These are phyloP conservation scores for Beauveria brongniartii DNA, from an alignment of 2,329 filamentous ascomycete genomes.

Conservation along the genomic window DNA sequence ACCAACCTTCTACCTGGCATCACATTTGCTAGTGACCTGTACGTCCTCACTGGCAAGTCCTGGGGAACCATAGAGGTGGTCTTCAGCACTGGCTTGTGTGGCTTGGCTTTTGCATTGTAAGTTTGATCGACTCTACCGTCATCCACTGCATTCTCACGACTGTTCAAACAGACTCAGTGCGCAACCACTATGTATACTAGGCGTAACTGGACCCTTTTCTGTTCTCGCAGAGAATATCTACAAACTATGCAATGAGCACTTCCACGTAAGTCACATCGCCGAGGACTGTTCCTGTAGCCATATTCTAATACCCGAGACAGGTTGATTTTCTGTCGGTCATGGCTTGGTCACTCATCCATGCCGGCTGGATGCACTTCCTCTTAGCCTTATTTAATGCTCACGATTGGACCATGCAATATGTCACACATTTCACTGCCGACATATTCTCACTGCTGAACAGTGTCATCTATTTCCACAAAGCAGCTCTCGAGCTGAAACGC, in stretches of 20 bases:
- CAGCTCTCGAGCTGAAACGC: conserved; percentile 54
- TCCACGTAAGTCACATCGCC: conserved; percentile 34
- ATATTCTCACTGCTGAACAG: conserved; percentile 60
- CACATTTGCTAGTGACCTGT: conserved; percentile 58
- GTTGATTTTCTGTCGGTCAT: conserved; percentile 58
- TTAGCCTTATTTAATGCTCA: conserved; percentile 60
- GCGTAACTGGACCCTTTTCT: conserved; percentile 60
- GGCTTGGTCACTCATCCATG: conserved; percentile 59
- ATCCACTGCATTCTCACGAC: neutral
- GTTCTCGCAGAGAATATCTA: conserved; percentile 60
- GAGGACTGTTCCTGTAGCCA: neutral
- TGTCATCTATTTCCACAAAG: conserved; percentile 62
- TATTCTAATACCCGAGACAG: conserved; percentile 19
- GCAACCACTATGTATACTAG: conserved; percentile 57
- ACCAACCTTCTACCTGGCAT: conserved; percentile 59
- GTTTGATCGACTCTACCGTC: conserved; percentile 12
- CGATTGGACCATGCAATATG: conserved; percentile 64
- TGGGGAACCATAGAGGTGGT: conserved; percentile 63
- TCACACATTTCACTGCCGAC: conserved; percentile 58
- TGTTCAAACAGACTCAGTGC: conserved; percentile 36
- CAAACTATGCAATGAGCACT: conserved; percentile 44
- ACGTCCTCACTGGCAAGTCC: conserved; percentile 51
- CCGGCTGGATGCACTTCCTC: conserved; percentile 57
- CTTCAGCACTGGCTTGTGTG: conserved; percentile 57
- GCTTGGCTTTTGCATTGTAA: conserved; percentile 53